These are phyloP conservation scores for Kurtzmaniella natalensis DNA, from an alignment of 1,139 yeast genomes.

Conservation along the genomic window DNA sequence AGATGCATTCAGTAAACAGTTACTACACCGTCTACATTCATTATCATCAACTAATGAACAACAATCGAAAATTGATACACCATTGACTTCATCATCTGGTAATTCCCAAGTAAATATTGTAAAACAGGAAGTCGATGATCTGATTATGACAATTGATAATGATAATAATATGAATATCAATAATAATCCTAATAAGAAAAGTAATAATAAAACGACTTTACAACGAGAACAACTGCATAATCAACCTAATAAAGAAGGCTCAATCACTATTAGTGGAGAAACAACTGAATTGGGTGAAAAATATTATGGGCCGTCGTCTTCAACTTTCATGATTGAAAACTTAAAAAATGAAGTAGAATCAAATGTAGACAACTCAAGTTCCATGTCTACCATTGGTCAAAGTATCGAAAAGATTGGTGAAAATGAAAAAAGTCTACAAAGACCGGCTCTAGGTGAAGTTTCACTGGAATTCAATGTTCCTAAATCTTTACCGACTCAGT, in stretches of 20 bases:
- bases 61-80: not conserved
- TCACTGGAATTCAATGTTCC: not conserved
- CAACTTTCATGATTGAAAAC: constrained; percentile 40
- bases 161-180: not conserved
- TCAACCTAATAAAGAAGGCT: constrained; percentile 5
- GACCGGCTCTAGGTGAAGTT: too few species aligned
- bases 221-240: too few species aligned
- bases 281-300: constrained; percentile 31
- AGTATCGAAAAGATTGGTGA: not conserved
- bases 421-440: not conserved
- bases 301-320: constrained; percentile 50
- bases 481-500: not conserved
- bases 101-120: too few species aligned
- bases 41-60: too few species aligned
- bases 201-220: not conserved
- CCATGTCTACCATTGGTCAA: too few species aligned
- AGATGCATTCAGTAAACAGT: not conserved
- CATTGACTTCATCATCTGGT: not conserved
- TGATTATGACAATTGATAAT: not conserved
- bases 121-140: not conserved
- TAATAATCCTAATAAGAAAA: not conserved
- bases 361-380: not conserved
- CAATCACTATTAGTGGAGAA: constrained; percentile 17
- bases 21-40: not conserved
- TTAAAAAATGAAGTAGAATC: constrained; percentile 14